Base-by-base conservation (phyloP, 306 rosid species). In the Citrullus mucosospermus region DNA sequence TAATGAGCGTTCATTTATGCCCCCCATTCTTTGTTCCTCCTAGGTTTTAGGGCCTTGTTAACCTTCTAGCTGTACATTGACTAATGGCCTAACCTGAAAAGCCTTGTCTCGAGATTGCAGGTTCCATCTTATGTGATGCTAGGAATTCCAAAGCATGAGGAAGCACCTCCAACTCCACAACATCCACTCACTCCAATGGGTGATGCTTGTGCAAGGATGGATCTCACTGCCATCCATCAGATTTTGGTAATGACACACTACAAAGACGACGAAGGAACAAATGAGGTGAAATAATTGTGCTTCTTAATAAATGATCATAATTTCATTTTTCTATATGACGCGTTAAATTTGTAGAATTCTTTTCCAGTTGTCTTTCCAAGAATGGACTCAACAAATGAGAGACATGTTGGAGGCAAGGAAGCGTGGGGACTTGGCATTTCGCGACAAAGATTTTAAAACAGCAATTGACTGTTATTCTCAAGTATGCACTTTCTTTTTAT, bases 351-450 rank as follows among this genome's bases (percentile, higher is more conserved):
- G 72, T 83, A 75, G 79, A 77, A 14, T 32, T 70, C 57, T 70
- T 55, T 75, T 78, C 58, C 48, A 89, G 90, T 79, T 91, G 81
- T 93, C 91, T 81, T 93, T 91, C 88, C 96, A 91, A 89, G 97
- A 89, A 81, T 93, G 96, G 94, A 91, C 91, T 43, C 96, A 89
- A 77, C 94, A 88, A 79, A 88, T 88, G 86, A 88, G 90, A 82
- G 96, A 93, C 76, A 87, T 89, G 91, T 79, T 89, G 84, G 91
- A 83, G 77, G 94, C 93, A 62, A 83, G 96, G 83, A 90, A 89
- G 84, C 89, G 87, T 15, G 94, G 92, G 18, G 94, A 93, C 85
- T 65, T 87, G 81, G 96, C 96, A 71, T 90, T 90, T 61, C 96
- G 91, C 25, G 96, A 89, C 81, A 85, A 76, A 85, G 93, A 91